Conservation (phyloP, 2,329 filamentous ascomycete genomes). For the Epicoccum nigrum region DNA sequence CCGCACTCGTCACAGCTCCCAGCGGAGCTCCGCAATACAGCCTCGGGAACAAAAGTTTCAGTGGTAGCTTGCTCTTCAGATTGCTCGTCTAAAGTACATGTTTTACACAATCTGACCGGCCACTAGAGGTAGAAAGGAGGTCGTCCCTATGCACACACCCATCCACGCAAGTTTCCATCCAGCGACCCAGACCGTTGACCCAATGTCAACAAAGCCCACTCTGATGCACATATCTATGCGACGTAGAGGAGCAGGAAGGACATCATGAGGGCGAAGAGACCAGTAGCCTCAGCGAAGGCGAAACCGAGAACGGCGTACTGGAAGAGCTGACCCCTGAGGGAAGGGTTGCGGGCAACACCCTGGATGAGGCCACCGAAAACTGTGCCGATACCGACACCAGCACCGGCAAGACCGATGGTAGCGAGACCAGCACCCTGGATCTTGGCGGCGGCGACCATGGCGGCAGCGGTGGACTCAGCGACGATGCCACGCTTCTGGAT, state of each 20-base stretch:
- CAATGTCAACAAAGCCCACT: constrained; percentile 38
- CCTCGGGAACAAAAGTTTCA: constrained; percentile 39
- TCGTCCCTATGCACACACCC: constrained; percentile 50
- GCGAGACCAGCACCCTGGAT: constrained; percentile 59
- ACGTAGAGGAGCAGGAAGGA: constrained; percentile 53
- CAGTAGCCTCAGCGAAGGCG: constrained; percentile 91
- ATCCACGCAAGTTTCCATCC: constrained; percentile 47
- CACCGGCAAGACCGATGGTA: constrained; percentile 90
- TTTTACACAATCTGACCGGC: constrained; percentile 53
- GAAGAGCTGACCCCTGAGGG: constrained; percentile 94
- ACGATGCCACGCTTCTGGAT: constrained; percentile 52
- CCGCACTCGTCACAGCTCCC: constrained; percentile 36
- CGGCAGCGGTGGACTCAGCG: constrained; percentile 50
- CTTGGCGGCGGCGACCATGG: constrained; percentile 52
- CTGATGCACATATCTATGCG: constrained; percentile 46
- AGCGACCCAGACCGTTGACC: constrained; percentile 44
- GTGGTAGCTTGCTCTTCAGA: constrained; percentile 51
- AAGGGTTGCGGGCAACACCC: constrained; percentile 91
- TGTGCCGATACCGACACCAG: constrained; percentile 94
- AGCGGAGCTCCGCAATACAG: constrained; percentile 26
- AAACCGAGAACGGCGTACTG: constrained; percentile 95
- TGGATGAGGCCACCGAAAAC: constrained; percentile 90
- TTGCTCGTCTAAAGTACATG: constrained; percentile 52
- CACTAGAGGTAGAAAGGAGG: constrained; percentile 48
- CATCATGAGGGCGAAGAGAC: constrained; percentile 64